Evolutionary conservation across 768 basidiomycete genomes (phyloP).

Genomic region (Mycena indigotica): DNA sequence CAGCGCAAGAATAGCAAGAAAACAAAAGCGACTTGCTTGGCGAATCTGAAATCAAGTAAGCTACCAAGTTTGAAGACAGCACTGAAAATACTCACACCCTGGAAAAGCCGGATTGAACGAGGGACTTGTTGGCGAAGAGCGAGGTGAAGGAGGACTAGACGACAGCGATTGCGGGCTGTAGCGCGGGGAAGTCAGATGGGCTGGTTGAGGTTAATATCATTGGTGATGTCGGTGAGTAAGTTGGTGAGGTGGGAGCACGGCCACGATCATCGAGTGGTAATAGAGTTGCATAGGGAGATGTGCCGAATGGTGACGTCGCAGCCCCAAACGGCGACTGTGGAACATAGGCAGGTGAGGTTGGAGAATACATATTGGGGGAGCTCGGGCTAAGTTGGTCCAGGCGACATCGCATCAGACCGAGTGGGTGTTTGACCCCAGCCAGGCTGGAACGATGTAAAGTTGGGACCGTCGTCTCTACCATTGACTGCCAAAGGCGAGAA

Average conservation of each 20-base stretch:
- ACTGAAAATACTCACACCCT: slow-evolving; percentile 49
- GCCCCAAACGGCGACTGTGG: slow-evolving; percentile 82
- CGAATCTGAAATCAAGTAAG: slow-evolving; percentile 57
- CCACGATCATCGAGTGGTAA: slow-evolving; percentile 80
- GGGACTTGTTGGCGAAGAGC: slow-evolving; percentile 87
- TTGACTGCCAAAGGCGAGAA: slow-evolving; percentile 95
- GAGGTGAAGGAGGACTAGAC: slow-evolving; percentile 87
- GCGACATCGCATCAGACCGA: slow-evolving; percentile 86
- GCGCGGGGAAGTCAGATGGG: slow-evolving; percentile 78
- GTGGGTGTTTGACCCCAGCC: slow-evolving; percentile 85
- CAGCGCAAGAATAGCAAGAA: slow-evolving; percentile 20
- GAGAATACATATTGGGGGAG: slow-evolving; percentile 86
- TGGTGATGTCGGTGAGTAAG: slow-evolving; percentile 88
- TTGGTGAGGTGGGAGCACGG: slow-evolving; percentile 68
- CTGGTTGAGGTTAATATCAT: slow-evolving; percentile 82
- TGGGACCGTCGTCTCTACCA: slow-evolving; percentile 79
- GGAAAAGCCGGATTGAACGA: slow-evolving; percentile 95
- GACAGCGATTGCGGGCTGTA: slow-evolving; percentile 90
- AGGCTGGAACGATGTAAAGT: slow-evolving; percentile 66
- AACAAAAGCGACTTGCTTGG: slow-evolving; percentile 60
- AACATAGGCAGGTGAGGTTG: slow-evolving; percentile 84
- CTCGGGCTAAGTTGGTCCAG: slow-evolving; percentile 87
- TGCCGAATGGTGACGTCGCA: slow-evolving; percentile 81
- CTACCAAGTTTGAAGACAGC: too few relatives aligned
- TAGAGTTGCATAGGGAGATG: slow-evolving; percentile 78